A percentile compares a stretch with the other conserved stretches of the same genome.
Evolutionary conservation across 805 yeast species (phyloP).

Genomic region (Clavispora vitiphila): DNA sequence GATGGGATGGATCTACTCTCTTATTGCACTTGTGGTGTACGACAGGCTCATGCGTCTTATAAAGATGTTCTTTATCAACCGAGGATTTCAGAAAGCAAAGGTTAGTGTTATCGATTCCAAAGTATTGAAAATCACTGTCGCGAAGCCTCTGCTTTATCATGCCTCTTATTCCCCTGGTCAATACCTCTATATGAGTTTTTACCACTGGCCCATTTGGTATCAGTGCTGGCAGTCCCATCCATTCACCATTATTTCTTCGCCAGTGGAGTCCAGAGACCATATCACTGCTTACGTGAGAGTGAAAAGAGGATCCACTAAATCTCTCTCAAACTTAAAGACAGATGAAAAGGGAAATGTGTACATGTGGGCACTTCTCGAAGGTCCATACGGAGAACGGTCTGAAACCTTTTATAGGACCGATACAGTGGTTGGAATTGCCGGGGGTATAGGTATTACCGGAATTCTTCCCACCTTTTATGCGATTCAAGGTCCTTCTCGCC

Average conservation of each 20-base stretch:
- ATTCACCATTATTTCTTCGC: constrained; percentile 12
- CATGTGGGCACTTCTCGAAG: constrained; percentile 16
- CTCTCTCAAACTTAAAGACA: constrained; percentile 7
- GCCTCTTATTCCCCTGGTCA: constrained; percentile 12
- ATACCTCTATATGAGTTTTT: constrained; percentile 13
- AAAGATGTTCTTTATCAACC: constrained; percentile 12
- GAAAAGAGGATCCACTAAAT: constrained; percentile 12
- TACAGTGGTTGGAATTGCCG: constrained; percentile 13
- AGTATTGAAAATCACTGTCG: constrained; percentile 11
- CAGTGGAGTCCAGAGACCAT: constrained; percentile 8
- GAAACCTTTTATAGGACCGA: constrained; percentile 6
- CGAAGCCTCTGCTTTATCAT: constrained; percentile 10
- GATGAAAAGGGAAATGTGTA: constrained; percentile 11
- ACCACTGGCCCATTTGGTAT: constrained; percentile 16
- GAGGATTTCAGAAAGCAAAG: constrained; percentile 9
- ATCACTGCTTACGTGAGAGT: constrained; percentile 13
- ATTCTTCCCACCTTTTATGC: constrained; percentile 10
- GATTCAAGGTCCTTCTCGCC: constrained; percentile 6
- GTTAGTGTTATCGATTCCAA: constrained; percentile 9
- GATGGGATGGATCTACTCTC: constrained; percentile 18
- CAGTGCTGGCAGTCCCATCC: constrained; percentile 16
- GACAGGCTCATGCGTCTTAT: constrained; percentile 11
- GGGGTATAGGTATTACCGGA: constrained; percentile 15
- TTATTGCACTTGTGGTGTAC: constrained; percentile 12
- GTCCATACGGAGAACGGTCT: constrained; percentile 15